Conservation (phyloP, 805 yeast species). For the fission yeast (Schizosaccharomyces pombe) region DNA sequence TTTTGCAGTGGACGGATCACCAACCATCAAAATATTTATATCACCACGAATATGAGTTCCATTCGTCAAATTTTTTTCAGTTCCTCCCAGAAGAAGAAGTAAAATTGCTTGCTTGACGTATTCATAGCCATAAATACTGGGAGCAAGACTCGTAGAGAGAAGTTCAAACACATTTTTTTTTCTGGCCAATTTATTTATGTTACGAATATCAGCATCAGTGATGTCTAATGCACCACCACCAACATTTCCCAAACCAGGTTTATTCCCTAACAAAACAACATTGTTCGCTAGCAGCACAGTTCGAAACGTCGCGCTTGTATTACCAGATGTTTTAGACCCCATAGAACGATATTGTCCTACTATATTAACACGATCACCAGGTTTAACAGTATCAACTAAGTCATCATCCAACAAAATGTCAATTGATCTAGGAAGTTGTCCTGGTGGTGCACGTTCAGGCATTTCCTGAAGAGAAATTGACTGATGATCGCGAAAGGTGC, state of each 20-base stretch:
- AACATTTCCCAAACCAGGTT: slow-evolving; percentile 42
- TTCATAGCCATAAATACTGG: slow-evolving; percentile 84
- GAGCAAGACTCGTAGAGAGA: slow-evolving; percentile 72
- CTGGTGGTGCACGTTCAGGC: slow-evolving; percentile 96
- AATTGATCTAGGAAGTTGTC: slow-evolving; percentile 81
- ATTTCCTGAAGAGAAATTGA: slow-evolving; percentile 82
- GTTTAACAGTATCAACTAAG: slow-evolving; percentile 72
- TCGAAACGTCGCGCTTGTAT: slow-evolving; percentile 39
- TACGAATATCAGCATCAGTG: slow-evolving; percentile 63
- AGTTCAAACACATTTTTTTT: slow-evolving; percentile 51
- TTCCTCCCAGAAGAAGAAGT: slow-evolving; percentile 79
- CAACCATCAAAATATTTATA: slow-evolving; percentile 85
- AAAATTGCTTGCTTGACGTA: slow-evolving; percentile 76
- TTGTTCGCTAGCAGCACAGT: slow-evolving; percentile 77
- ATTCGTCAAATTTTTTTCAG: slow-evolving; percentile 75
- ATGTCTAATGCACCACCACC: slow-evolving; percentile 52
- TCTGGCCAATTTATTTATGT: slow-evolving; percentile 56
- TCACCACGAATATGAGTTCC: slow-evolving; percentile 97
- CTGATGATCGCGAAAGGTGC: slow-evolving; percentile 85
- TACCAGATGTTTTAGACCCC: slow-evolving; percentile 38
- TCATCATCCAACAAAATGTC: slow-evolving; percentile 90
- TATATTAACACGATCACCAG: slow-evolving; percentile 86
- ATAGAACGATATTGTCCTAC: slow-evolving; percentile 85
- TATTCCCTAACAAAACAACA: slow-evolving; percentile 37
- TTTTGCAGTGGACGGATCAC: slow-evolving; percentile 96